These are phyloP conservation scores for Beauveria brongniartii DNA, from an alignment of 2,329 filamentous ascomycete species.

Conservation along the genomic window DNA sequence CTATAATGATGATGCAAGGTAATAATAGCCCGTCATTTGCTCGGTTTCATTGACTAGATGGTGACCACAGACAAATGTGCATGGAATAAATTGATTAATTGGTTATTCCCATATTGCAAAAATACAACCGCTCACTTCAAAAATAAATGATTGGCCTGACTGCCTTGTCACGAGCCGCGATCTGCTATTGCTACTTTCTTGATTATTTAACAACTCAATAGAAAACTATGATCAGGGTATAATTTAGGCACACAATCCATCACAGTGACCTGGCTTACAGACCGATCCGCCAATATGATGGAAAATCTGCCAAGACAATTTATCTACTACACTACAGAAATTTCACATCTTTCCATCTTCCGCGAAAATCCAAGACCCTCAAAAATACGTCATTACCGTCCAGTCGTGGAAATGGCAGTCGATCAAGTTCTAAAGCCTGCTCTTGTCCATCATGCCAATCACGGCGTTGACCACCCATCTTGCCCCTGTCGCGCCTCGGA, in stretches of 20 bases:
- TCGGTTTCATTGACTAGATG: too few relatives aligned
- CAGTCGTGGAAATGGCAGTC: background rate
- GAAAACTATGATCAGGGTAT: too few relatives aligned
- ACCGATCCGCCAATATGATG: background rate
- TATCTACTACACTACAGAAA: background rate
- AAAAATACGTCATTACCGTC: background rate
- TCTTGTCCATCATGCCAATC: background rate
- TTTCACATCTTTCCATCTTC: background rate
- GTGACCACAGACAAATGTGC: too few relatives aligned
- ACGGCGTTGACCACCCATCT: background rate
- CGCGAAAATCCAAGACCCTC: background rate
- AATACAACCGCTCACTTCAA: too few relatives aligned
- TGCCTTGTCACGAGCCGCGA: too few relatives aligned
- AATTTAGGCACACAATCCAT: too few relatives aligned
- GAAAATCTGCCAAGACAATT: background rate
- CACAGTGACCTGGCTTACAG: background rate
- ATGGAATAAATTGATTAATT: too few relatives aligned
- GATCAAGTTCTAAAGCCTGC: background rate
- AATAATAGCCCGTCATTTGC: background rate
- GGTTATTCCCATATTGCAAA: too few relatives aligned
- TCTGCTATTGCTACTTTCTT: too few relatives aligned
- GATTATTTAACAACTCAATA: too few relatives aligned
- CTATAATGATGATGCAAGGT: background rate
- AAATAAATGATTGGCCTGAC: too few relatives aligned
- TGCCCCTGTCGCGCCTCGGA: background rate